These are phyloP conservation scores for Malassezia pachydermatis DNA, from an alignment of 1,284 basidiomycete genomes.

Conservation along the genomic window DNA sequence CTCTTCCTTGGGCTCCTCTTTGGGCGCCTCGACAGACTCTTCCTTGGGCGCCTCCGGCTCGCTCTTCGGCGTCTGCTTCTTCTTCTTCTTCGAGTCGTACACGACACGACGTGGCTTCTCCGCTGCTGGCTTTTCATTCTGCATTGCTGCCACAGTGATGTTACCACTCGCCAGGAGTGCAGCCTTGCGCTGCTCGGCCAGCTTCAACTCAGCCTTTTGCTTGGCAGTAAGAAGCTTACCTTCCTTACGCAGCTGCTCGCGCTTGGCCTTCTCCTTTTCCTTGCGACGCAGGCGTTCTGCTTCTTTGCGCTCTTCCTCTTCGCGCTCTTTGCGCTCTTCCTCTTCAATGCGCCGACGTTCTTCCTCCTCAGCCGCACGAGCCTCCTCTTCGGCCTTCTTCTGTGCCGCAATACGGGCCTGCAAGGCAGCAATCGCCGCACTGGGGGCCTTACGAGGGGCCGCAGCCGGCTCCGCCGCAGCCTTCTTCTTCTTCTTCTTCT, in stretches of 20 bases:
- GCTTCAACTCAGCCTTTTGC: constrained; percentile 85
- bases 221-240: constrained; percentile 53
- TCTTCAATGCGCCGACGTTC: constrained; percentile 38
- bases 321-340: constrained; percentile 41
- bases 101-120: constrained; percentile 56
- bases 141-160: constrained; percentile 77
- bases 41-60: constrained; percentile 15
- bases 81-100: constrained; percentile 73
- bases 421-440: constrained; percentile 39
- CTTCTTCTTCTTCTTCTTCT: constrained; percentile 38
- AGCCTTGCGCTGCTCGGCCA: constrained; percentile 80
- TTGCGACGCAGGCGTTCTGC: constrained; percentile 39
- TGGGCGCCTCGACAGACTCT: constrained; percentile 34
- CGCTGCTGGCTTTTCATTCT: constrained; percentile 25
- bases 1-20: constrained; percentile 8
- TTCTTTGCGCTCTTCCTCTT: constrained; percentile 44
- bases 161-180: constrained; percentile 74
- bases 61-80: constrained; percentile 14
- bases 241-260: constrained; percentile 46
- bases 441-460: constrained; percentile 35
- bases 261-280: constrained; percentile 44
- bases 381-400: constrained; percentile 45
- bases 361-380: constrained; percentile 31
- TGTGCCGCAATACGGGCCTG: constrained; percentile 46
- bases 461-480: constrained; percentile 20